A percentile compares a stretch with the other conserved stretches of the same genome.
These are phyloP conservation scores for Linum lewisii DNA, from an alignment of 345 rosid genomes.

Conservation along the genomic window DNA sequence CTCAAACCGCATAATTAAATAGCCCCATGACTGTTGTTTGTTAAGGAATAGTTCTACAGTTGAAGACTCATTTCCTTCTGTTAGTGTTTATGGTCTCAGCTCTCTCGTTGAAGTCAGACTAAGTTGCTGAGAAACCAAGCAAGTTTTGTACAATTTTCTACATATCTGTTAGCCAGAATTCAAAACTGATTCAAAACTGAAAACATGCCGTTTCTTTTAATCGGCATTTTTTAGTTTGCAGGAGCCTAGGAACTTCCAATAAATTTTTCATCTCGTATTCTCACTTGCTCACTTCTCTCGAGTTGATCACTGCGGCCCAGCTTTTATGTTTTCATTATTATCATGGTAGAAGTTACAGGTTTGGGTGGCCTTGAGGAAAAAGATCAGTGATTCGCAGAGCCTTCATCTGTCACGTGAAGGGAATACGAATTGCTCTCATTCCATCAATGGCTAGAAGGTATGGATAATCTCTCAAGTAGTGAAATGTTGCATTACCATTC, in stretches of 20 bases:
- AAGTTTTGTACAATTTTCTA: neutral
- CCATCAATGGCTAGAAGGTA: neutral
- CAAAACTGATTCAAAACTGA: no score
- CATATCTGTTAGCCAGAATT: neutral
- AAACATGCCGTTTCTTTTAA: no score
- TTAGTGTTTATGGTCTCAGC: neutral
- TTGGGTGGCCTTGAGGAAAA: neutral
- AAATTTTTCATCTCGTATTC: neutral
- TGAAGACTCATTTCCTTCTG: neutral
- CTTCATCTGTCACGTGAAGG: no score
- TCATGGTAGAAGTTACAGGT: neutral
- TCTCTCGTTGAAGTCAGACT: neutral
- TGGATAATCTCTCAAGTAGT: neutral
- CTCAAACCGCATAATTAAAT: constrained; percentile 39
- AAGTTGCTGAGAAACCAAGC: neutral
- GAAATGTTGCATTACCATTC: neutral
- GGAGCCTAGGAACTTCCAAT: neutral
- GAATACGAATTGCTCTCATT: no score
- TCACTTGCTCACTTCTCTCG: neutral
- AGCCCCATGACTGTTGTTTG: neutral
- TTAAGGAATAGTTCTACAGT: neutral
- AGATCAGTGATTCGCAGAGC: no score
- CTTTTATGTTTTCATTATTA: neutral
- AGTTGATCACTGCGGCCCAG: neutral
- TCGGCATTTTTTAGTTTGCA: neutral